A percentile compares a stretch with the other conserved stretches of the same genome.
These are phyloP conservation scores for Trichoderma virens DNA, from an alignment of 495 filamentous ascomycete genomes.

Conservation along the genomic window DNA sequence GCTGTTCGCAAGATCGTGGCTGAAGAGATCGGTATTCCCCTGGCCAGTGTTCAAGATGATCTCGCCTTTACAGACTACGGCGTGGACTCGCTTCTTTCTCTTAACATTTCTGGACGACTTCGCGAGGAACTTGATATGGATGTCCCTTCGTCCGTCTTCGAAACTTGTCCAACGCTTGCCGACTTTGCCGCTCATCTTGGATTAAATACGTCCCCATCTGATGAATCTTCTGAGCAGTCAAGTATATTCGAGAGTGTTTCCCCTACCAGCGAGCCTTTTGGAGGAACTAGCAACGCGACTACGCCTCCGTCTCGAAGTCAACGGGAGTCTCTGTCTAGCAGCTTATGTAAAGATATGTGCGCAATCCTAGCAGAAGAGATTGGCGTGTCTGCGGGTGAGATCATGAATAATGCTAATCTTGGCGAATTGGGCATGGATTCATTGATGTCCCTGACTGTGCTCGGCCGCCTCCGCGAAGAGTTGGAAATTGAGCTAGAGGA, in stretches of 20 bases:
- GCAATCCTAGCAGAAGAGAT: slow-evolving; percentile 46
- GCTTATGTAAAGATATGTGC: slow-evolving; percentile 19
- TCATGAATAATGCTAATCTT: slow-evolving; percentile 28
- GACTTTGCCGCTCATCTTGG: slow-evolving; percentile 22
- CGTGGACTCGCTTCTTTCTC: slow-evolving; percentile 53
- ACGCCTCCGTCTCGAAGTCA: slow-evolving; percentile 14
- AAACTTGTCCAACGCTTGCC: background rate
- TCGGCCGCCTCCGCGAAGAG: slow-evolving; percentile 52
- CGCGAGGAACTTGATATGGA: slow-evolving; percentile 37
- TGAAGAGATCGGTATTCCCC: slow-evolving; percentile 55
- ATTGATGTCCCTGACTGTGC: slow-evolving; percentile 42
- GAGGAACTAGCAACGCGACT: slow-evolving; percentile 17
- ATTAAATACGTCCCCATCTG: background rate
- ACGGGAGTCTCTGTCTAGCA: slow-evolving; percentile 14
- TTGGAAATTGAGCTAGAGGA: slow-evolving; percentile 38
- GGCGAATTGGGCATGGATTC: slow-evolving; percentile 34
- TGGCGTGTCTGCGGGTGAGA: slow-evolving; percentile 44
- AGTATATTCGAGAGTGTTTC: background rate
- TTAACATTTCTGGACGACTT: slow-evolving; percentile 45
- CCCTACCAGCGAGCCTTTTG: background rate
- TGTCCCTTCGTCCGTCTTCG: slow-evolving; percentile 26
- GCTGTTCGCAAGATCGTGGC: slow-evolving; percentile 48
- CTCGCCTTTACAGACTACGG: slow-evolving; percentile 49
- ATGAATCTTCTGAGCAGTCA: slow-evolving; percentile 34
- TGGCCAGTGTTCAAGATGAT: slow-evolving; percentile 51